phyloP scores from a whole-genome alignment of 1,284 basidiomycete species.

The Cutaneotrichosporon mucoides region DNA sequence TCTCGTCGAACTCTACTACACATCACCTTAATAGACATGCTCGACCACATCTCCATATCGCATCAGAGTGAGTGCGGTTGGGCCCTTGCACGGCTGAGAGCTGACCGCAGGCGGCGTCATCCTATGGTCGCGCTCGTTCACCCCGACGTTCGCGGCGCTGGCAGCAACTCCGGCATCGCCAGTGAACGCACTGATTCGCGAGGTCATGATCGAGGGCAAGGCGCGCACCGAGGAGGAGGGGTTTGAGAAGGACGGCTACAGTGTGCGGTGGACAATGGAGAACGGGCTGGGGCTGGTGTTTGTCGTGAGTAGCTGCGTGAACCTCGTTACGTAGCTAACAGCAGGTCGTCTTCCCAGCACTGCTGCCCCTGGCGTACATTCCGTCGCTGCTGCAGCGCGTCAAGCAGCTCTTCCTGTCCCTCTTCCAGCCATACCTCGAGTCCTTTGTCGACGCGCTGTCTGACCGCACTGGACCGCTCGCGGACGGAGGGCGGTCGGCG shows the following conservation, averaged over 20 bases:
- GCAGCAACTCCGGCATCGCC: slow-evolving; percentile 75
- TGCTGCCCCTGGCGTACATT: slow-evolving; percentile 90
- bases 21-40: no score
- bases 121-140: slow-evolving; percentile 88
- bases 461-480: slow-evolving; percentile 47
- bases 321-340: neutral
- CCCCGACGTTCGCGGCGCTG: slow-evolving; percentile 70
- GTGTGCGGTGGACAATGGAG: slow-evolving; percentile 85
- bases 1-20: no score
- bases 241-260: slow-evolving; percentile 87
- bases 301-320: slow-evolving; percentile 60
- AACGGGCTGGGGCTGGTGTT: slow-evolving; percentile 93
- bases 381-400: slow-evolving; percentile 76
- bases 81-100: slow-evolving; percentile 6
- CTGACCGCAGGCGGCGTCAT: slow-evolving; percentile 70
- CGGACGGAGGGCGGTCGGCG: slow-evolving; percentile 34
- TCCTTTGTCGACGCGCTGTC: slow-evolving; percentile 76
- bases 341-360: slow-evolving; percentile 93
- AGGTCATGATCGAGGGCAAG: slow-evolving; percentile 78
- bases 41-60: slow-evolving; percentile 84
- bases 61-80: slow-evolving; percentile 63
- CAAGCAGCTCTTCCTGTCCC: slow-evolving; percentile 76
- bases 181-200: slow-evolving; percentile 81
- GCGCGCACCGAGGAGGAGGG: slow-evolving; percentile 57
- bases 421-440: slow-evolving; percentile 75